Base-by-base conservation (phyloP, 441 rosid genomes). In the Hypseocharis bilobata region DNA sequence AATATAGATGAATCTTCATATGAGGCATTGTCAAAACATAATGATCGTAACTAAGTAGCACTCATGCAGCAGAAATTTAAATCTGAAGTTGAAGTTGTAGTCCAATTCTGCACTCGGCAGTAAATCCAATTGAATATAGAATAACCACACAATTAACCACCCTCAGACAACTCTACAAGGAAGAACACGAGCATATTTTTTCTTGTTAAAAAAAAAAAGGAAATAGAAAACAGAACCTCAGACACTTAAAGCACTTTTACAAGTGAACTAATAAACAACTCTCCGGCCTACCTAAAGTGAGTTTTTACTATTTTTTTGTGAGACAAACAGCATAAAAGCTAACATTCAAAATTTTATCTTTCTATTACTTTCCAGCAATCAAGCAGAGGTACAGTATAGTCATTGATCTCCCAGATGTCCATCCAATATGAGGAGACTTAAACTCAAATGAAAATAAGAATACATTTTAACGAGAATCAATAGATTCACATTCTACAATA, bases 211-310 rank as follows among this genome's bases (percentile, higher is more conserved):
- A 6, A 34, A 34, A 29, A 17, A 47, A 47, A 17, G 54, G 25
- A 47, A 47, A 19, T n/a, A 38, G 8, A 47, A 47, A 47, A 47
- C 54, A 47, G 54, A 47, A 47, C 17, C 54, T 47, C 54, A 47
- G 25, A 47, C 17, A 16, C 22, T 17, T 47, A 16, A 47, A 47
- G 54, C 17, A 47, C 54, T 47, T 47, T 47, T 47, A 47, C 20
- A 47, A 47, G 16, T 19, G 7, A 47, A 47, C 4, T 47, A 47
- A 47, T 16, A 17, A 17, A 47, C 17, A 3, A 17, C 7, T 47
- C 4, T 17, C 54, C 3, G 20, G 22, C 7, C 17, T 16, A 47
- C 54, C 23, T 16, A 19, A 47, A 47, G 54, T 6, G 0, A 8
- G 10, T 34, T 8, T 34, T 47, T 16, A 47, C 23, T 5, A 16